Conservation (phyloP, 305 asterid species). For the Fraxinus angustifolia region DNA sequence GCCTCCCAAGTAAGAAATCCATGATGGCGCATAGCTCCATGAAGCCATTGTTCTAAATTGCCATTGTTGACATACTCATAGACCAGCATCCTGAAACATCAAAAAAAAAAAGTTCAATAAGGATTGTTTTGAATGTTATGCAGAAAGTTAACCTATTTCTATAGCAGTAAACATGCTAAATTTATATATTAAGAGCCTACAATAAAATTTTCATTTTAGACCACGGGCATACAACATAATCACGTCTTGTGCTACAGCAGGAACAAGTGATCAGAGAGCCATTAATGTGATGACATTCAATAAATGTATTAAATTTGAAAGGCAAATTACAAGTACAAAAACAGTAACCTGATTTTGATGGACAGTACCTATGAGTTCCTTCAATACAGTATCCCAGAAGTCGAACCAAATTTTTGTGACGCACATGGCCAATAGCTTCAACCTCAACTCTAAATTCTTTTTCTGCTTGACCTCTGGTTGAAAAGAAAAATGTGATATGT, state of each 20-base stretch:
- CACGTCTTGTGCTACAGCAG: not conserved
- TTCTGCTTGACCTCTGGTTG: constrained; percentile 53
- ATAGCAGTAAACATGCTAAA: not conserved
- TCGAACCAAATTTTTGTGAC: constrained; percentile 57
- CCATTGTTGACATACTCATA: constrained; percentile 91
- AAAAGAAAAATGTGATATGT: not conserved
- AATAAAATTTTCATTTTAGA: not conserved
- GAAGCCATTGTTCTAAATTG: constrained; percentile 94
- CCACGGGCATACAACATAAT: not conserved
- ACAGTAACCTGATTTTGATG: not conserved
- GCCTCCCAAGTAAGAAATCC: constrained; percentile 93
- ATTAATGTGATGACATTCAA: not conserved
- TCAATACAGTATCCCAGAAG: constrained; percentile 57
- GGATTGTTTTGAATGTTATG: not conserved
- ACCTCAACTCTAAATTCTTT: constrained; percentile 55
- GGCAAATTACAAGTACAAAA: not conserved
- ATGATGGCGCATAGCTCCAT: constrained; percentile 91
- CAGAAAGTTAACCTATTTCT: not conserved
- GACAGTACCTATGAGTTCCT: constrained; percentile 58
- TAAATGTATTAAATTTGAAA: not conserved
- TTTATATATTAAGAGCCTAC: not conserved
- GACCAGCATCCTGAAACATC: constrained; percentile 61
- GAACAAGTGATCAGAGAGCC: not conserved
- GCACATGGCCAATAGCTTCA: constrained; percentile 59
- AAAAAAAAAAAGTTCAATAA: constrained; percentile 15